These are phyloP conservation scores for Nematocida ironsii DNA, from an alignment of 371 early-diverging fungal genomes.

Conservation along the genomic window DNA sequence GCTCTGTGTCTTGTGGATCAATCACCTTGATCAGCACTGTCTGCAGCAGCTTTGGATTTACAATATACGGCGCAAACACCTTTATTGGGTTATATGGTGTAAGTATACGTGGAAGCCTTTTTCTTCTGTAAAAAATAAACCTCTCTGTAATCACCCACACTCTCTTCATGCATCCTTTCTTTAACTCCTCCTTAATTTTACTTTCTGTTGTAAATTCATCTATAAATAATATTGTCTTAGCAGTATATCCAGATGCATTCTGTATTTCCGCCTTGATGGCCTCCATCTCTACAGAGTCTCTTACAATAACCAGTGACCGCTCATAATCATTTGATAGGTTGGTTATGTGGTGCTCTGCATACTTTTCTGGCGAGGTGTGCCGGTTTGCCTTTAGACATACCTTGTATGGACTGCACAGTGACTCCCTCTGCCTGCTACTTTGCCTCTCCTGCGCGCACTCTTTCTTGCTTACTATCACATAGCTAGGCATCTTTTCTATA, in stretches of 20 bases:
- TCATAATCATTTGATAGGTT: background rate
- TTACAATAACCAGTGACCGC: constrained; percentile 15
- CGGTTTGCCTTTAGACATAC: background rate
- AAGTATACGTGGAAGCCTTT: constrained; percentile 20
- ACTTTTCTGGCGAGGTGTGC: background rate
- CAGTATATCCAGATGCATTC: background rate
- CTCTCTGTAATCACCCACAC: constrained; percentile 51
- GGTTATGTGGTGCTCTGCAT: constrained; percentile 16
- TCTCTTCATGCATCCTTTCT: background rate
- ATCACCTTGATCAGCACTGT: background rate
- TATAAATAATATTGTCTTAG: constrained; percentile 18
- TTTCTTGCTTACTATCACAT: constrained; percentile 1
- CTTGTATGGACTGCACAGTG: background rate
- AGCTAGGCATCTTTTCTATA: background rate
- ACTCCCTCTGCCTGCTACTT: background rate
- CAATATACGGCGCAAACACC: constrained; percentile 32
- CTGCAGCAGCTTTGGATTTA: constrained; percentile 7
- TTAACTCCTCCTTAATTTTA: constrained; percentile 42
- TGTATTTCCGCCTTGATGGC: constrained; percentile 1
- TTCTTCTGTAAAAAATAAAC: constrained; percentile 51
- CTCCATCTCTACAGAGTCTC: constrained; percentile 23
- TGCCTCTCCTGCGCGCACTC: background rate
- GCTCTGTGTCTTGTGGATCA: background rate
- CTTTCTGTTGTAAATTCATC: constrained; percentile 42
- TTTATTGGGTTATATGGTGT: constrained; percentile 26